Percentiles rank a stretch among this genome's conserved stretches.
Conservation (phyloP, 371 early-diverging fungal genomes). For the Mortierella sp. region DNA sequence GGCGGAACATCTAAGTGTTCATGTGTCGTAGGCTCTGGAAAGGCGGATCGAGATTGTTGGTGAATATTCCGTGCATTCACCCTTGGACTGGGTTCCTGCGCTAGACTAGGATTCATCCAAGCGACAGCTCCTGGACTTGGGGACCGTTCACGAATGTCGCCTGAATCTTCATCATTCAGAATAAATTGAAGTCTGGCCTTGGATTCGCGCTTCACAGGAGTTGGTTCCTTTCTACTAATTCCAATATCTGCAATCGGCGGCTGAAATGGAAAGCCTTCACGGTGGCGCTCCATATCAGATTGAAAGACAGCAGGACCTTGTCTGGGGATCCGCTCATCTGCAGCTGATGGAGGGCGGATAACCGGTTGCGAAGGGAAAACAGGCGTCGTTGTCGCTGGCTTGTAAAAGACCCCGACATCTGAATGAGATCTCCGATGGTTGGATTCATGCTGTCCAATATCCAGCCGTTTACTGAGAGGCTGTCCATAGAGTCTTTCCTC, state of each 20-base stretch:
- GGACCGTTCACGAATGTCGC: constrained; percentile 14
- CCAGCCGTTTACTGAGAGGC: constrained; percentile 29
- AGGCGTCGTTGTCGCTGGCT: constrained; percentile 9
- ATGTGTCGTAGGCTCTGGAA: too few species aligned
- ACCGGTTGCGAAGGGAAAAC: constrained; percentile 17
- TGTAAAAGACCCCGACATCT: constrained; percentile 24
- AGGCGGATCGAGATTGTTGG: too few species aligned
- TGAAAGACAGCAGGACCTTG: not conserved
- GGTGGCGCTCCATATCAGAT: constrained; percentile 10
- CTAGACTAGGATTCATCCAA: not conserved
- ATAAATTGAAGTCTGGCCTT: constrained; percentile 47
- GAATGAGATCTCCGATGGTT: constrained; percentile 41
- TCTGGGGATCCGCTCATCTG: not conserved
- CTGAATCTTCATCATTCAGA: constrained; percentile 35
- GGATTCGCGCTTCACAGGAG: constrained; percentile 20
- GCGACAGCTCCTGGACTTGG: constrained; percentile 5
- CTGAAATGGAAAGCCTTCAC: not conserved
- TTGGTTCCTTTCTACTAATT: constrained; percentile 9
- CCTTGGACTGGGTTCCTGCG: not conserved
- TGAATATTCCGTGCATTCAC: not conserved
- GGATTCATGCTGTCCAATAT: constrained; percentile 26
- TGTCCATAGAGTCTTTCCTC: constrained; percentile 22
- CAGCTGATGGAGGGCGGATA: not conserved
- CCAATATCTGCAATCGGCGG: not conserved
- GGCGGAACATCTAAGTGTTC: too few species aligned